A percentile compares a stretch with the other conserved stretches of the same genome.
Evolutionary conservation across 2,329 filamentous ascomycete genomes (phyloP).

Genomic region (Atkinsonella hypoxylon): DNA sequence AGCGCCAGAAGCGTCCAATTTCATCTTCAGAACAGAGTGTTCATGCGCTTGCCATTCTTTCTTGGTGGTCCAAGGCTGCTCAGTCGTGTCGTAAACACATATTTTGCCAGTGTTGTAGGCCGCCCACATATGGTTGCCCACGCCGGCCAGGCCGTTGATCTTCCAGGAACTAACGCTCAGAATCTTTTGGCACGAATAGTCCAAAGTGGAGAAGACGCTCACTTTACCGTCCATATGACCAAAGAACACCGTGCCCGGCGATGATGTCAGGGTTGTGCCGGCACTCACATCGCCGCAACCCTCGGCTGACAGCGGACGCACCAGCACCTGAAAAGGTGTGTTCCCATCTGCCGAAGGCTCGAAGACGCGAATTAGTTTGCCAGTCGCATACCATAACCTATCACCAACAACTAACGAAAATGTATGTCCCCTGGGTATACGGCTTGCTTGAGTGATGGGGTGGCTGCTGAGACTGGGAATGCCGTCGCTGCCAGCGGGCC

Average conservation of each 20-base stretch:
- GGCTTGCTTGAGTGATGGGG: conserved; percentile 57
- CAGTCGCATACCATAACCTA: conserved; percentile 76
- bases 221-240: conserved; percentile 91
- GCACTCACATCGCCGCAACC: conserved; percentile 80
- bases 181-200: conserved; percentile 67
- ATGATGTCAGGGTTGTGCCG: conserved; percentile 61
- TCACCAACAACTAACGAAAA: conserved; percentile 82
- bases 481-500: conserved; percentile 63
- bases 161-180: conserved; percentile 89
- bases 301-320: conserved; percentile 56
- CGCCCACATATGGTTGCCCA: conserved; percentile 78
- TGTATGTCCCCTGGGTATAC: conserved; percentile 68
- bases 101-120: conserved; percentile 91
- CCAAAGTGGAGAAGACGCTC: conserved; percentile 72
- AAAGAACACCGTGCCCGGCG: conserved; percentile 73
- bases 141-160: conserved; percentile 75
- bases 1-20: conserved; percentile 68
- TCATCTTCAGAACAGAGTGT: conserved; percentile 65
- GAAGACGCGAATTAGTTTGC: conserved; percentile 80
- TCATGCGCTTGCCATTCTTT: conserved; percentile 95
- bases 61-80: conserved; percentile 75
- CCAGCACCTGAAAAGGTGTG: conserved; percentile 61
- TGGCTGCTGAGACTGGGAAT: conserved; percentile 62
- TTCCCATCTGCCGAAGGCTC: conserved; percentile 57
- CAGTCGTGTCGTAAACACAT: conserved; percentile 77